Percentiles rank a stretch among this genome's conserved stretches.
phyloP scores from a whole-genome alignment of 1,284 basidiomycete species.

The Malassezia vespertilionis region DNA sequence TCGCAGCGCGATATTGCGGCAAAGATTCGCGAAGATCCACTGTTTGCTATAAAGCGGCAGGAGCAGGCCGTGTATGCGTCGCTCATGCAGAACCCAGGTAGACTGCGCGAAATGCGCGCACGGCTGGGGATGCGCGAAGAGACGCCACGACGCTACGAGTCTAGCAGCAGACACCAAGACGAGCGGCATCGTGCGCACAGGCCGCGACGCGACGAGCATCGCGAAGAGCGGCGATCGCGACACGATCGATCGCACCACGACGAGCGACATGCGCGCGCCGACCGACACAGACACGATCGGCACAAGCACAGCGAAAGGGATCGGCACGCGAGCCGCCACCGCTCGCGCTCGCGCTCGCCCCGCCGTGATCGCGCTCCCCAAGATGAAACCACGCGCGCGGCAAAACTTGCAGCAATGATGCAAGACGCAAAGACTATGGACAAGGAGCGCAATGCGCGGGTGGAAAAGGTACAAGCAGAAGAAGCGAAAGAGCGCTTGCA shows the following conservation, averaged over 20 bases:
- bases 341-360: constrained; percentile 18
- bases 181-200: constrained; percentile 1
- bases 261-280: constrained; percentile 34
- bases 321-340: constrained; percentile 20
- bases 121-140: constrained; percentile 60
- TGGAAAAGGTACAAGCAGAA: constrained; percentile 26
- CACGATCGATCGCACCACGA: constrained; percentile 12
- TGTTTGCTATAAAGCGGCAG: constrained; percentile 92
- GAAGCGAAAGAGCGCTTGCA: constrained; percentile 23
- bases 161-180: neutral
- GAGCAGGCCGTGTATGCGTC: constrained; percentile 86
- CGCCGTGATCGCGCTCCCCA: constrained; percentile 5
- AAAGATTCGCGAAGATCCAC: constrained; percentile 89
- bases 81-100: constrained; percentile 78
- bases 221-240: constrained; percentile 17
- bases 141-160: constrained; percentile 44
- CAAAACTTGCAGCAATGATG: constrained; percentile 75
- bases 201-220: neutral
- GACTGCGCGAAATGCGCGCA: constrained; percentile 57
- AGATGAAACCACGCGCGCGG: constrained; percentile 58
- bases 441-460: constrained; percentile 52
- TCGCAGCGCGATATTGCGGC: constrained; percentile 67
- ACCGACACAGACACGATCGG: constrained; percentile 6
- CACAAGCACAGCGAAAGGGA: constrained; percentile 12
- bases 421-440: constrained; percentile 59